Evolutionary conservation across 2,329 filamentous ascomycete species (phyloP).

Genomic region (Fonsecaea pedrosoi): DNA sequence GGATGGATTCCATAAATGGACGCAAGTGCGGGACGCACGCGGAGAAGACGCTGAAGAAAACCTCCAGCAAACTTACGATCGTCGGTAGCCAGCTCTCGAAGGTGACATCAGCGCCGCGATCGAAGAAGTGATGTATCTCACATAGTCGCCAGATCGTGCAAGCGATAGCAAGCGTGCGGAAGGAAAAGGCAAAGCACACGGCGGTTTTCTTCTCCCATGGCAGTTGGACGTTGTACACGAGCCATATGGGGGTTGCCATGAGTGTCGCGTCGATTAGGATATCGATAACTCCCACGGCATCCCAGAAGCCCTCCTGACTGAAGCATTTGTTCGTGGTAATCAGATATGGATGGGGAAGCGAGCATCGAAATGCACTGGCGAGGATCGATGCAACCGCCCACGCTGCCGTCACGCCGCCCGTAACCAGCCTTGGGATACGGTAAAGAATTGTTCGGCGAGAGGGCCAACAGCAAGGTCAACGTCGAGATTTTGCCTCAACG

Average conservation of each 20-base stretch:
- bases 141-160: slow-evolving; percentile 29
- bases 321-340: slow-evolving; percentile 35
- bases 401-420: slow-evolving; percentile 25
- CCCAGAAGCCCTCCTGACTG: slow-evolving; percentile 35
- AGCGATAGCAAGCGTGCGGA: slow-evolving; percentile 16
- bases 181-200: slow-evolving; percentile 34
- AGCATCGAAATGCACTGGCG: too few relatives aligned
- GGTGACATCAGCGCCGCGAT: slow-evolving; percentile 24
- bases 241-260: slow-evolving; percentile 35
- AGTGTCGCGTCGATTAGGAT: slow-evolving; percentile 38
- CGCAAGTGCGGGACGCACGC: slow-evolving; percentile 30
- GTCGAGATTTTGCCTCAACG: slow-evolving; percentile 34
- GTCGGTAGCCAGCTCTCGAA: slow-evolving; percentile 31
- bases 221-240: slow-evolving; percentile 38
- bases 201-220: slow-evolving; percentile 33
- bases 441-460: slow-evolving; percentile 26
- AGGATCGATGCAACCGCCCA: slow-evolving; percentile 35
- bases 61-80: slow-evolving; percentile 26
- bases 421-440: slow-evolving; percentile 27
- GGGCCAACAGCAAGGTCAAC: slow-evolving; percentile 22
- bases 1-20: slow-evolving; percentile 33
- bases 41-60: slow-evolving; percentile 27
- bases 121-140: slow-evolving; percentile 21
- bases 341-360: slow-evolving; percentile 27
- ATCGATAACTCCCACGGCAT: slow-evolving; percentile 33